Evolutionary conservation across 441 rosid species (phyloP).

Genomic region (Syzygium malaccense): DNA sequence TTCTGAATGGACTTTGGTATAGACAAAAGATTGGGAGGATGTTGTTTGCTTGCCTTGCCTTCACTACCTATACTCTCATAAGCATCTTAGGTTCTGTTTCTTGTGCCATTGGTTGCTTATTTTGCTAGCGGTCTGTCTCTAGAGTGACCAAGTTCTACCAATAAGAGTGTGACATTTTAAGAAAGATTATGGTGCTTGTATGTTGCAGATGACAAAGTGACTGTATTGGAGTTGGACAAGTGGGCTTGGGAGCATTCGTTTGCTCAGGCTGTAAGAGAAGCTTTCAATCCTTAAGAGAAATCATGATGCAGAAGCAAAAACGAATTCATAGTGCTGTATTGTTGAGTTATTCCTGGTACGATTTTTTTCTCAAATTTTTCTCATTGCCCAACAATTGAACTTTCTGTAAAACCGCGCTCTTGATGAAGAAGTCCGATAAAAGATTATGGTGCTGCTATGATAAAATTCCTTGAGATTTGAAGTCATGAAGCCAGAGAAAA

Average conservation of each 20-base stretch:
- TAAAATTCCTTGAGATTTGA: constrained; percentile 51
- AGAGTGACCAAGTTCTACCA: too few species aligned
- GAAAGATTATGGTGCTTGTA: background rate
- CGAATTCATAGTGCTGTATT: constrained; percentile 19
- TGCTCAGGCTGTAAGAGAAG: constrained; percentile 69
- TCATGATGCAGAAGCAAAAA: constrained; percentile 33
- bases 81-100: too few species aligned
- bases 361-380: background rate
- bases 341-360: background rate
- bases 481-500: constrained; percentile 43
- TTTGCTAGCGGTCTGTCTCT: too few species aligned
- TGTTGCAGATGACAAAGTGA: constrained; percentile 6
- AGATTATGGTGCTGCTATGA: constrained; percentile 78
- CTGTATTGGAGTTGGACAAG: constrained; percentile 63
- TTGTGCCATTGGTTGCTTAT: too few species aligned
- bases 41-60: too few species aligned
- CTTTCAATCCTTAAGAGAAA: constrained; percentile 87
- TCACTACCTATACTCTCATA: too few species aligned
- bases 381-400: background rate
- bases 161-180: too few species aligned
- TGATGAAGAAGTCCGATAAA: constrained; percentile 10
- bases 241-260: constrained; percentile 66
- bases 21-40: too few species aligned
- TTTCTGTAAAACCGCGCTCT: too few species aligned
- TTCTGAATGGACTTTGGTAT: too few species aligned